A percentile compares a stretch with the other conserved stretches of the same genome.
Conservation (phyloP, 208 protist genomes). For the Trypanosoma brucei region DNA sequence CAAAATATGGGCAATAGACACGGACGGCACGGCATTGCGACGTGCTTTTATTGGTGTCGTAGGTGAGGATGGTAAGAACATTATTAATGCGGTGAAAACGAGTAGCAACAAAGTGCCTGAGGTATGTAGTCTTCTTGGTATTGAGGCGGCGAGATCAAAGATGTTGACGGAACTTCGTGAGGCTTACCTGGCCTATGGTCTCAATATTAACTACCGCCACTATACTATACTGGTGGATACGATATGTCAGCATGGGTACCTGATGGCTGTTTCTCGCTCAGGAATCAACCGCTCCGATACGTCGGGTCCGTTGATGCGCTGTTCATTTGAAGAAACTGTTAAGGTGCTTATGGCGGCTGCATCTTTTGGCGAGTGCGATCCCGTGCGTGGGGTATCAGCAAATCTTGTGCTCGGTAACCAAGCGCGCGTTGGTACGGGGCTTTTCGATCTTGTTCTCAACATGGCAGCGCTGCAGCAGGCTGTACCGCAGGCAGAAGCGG, state of each 20-base stretch:
- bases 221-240: constrained; percentile 97
- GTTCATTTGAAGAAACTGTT: constrained; percentile 99
- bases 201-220: constrained; percentile 99
- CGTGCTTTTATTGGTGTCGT: constrained; percentile 94
- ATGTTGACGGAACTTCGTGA: constrained; percentile 87
- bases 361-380: constrained; percentile 94
- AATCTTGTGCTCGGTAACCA: constrained; percentile 99
- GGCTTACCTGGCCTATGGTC: constrained; percentile 93
- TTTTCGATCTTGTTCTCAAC: constrained; percentile 96
- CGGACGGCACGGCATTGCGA: constrained; percentile 96
- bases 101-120: constrained; percentile 99
- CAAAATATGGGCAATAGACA: constrained; percentile 92
- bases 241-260: constrained; percentile 97
- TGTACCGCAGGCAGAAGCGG: constrained; percentile 71
- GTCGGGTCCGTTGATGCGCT: constrained; percentile 96
- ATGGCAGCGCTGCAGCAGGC: constrained; percentile 84
- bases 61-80: constrained; percentile 88
- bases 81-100: constrained; percentile 93
- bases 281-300: constrained; percentile 95
- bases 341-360: constrained; percentile 98
- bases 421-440: constrained; percentile 94
- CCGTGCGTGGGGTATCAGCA: constrained; percentile 94
- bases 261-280: constrained; percentile 96
- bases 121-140: constrained; percentile 93
- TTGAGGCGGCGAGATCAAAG: constrained; percentile 79